Conservation (phyloP, 2,329 filamentous ascomycete species). For the Macrophomina pseudophaseolina region DNA sequence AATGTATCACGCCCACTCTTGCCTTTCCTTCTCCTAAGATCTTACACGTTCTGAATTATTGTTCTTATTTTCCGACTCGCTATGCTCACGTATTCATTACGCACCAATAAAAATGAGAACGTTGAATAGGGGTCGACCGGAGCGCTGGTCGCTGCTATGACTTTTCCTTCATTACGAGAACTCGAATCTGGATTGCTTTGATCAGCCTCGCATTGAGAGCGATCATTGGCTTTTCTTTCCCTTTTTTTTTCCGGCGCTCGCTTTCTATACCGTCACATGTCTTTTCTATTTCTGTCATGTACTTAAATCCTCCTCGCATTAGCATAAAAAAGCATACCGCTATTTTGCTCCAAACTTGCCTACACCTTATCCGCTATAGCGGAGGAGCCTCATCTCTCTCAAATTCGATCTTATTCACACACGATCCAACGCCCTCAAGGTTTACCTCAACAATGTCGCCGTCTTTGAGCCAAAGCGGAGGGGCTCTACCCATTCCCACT, state of each 20-base stretch:
- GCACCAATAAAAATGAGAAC: too few species aligned
- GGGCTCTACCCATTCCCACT: slow-evolving; percentile 23
- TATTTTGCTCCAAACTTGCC: neutral
- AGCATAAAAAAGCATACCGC: neutral
- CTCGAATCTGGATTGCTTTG: neutral
- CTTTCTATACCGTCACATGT: too few species aligned
- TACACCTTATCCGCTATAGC: neutral
- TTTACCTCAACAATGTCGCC: slow-evolving; percentile 41
- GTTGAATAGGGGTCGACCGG: neutral
- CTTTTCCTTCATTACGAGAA: neutral
- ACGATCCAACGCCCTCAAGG: slow-evolving; percentile 42
- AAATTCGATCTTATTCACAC: slow-evolving; percentile 42
- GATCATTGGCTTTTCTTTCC: neutral
- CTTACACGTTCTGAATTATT: neutral
- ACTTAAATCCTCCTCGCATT: too few species aligned
- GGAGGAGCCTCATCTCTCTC: slow-evolving; percentile 31
- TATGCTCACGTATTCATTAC: neutral
- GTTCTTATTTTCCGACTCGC: neutral
- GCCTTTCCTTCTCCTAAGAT: neutral
- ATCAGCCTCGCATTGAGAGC: neutral
- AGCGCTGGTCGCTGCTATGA: neutral
- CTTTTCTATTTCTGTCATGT: too few species aligned
- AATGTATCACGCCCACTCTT: neutral
- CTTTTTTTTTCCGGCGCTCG: neutral
- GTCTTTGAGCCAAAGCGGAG: slow-evolving; percentile 23